phyloP scores from a whole-genome alignment of 345 rosid genomes.

The Adansonia digitata region DNA sequence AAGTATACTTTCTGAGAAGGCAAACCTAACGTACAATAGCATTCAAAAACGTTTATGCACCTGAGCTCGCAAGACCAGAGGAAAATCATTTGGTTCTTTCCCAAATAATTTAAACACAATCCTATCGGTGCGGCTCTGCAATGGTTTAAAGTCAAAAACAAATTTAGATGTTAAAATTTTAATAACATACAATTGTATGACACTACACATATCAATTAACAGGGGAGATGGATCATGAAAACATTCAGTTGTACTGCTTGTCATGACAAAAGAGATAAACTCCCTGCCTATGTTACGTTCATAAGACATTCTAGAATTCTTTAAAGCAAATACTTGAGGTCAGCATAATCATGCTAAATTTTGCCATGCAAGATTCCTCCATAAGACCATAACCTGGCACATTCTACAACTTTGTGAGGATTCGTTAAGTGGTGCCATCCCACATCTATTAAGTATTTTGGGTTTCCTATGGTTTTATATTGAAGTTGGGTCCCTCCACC shows the following conservation, averaged over 20 bases:
- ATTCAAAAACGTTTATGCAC: slow-evolving; percentile 31
- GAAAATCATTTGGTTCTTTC: slow-evolving; percentile 92
- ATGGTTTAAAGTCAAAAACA: slow-evolving; percentile 18
- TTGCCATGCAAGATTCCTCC: neutral
- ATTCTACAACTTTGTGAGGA: neutral
- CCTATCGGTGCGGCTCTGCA: slow-evolving; percentile 92
- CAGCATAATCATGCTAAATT: slow-evolving; percentile 1
- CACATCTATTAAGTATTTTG: neutral
- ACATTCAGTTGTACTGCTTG: neutral
- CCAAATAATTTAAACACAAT: slow-evolving; percentile 93
- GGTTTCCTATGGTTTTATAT: neutral
- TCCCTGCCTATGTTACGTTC: neutral
- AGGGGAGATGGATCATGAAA: slow-evolving; percentile 6
- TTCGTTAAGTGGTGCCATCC: neutral
- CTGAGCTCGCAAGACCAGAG: slow-evolving; percentile 77
- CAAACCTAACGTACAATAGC: slow-evolving; percentile 6
- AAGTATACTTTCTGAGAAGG: slow-evolving; percentile 15
- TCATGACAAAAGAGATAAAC: neutral
- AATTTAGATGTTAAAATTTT: neutral
- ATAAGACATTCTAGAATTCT: neutral
- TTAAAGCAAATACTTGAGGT: neutral
- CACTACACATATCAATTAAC: neutral
- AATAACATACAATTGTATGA: slow-evolving; percentile 1
- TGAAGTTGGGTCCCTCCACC: neutral
- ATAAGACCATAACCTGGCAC: neutral